Evolutionary conservation across 1,284 basidiomycete genomes (phyloP).

Genomic region (Xerocomus alliaceus): DNA sequence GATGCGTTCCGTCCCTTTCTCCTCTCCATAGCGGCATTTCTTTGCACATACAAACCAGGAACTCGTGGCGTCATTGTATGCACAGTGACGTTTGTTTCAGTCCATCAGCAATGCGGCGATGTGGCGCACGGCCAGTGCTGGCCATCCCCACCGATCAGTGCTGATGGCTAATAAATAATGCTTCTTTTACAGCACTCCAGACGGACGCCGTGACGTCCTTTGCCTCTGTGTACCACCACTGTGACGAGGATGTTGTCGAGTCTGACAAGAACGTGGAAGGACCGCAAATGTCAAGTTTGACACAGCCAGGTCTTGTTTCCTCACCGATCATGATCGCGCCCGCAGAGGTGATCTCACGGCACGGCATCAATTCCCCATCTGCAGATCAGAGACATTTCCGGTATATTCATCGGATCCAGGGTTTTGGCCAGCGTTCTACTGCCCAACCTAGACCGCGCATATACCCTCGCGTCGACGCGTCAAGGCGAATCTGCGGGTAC

Average conservation of each 20-base stretch:
- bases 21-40: background rate
- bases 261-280: slow-evolving; percentile 7
- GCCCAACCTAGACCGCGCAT: slow-evolving; percentile 1
- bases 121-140: slow-evolving; percentile 26
- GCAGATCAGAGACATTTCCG: slow-evolving; percentile 25
- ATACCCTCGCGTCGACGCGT: background rate
- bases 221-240: background rate
- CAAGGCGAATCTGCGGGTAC: too few relatives aligned
- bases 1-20: background rate
- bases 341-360: slow-evolving; percentile 14
- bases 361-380: slow-evolving; percentile 12
- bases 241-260: background rate
- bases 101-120: slow-evolving; percentile 27
- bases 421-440: background rate
- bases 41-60: slow-evolving; percentile 8
- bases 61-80: slow-evolving; percentile 26
- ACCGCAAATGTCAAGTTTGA: slow-evolving; percentile 6
- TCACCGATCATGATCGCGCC: slow-evolving; percentile 32
- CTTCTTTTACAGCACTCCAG: background rate
- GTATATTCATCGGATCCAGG: slow-evolving; percentile 8
- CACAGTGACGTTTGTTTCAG: slow-evolving; percentile 6
- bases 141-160: slow-evolving; percentile 12
- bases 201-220: background rate
- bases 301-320: slow-evolving; percentile 8
- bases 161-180: slow-evolving; percentile 1